A percentile compares a stretch with the other conserved stretches of the same genome.
These are phyloP conservation scores for Aspergillus taichungensis DNA, from an alignment of 495 filamentous ascomycete genomes.

Conservation along the genomic window DNA sequence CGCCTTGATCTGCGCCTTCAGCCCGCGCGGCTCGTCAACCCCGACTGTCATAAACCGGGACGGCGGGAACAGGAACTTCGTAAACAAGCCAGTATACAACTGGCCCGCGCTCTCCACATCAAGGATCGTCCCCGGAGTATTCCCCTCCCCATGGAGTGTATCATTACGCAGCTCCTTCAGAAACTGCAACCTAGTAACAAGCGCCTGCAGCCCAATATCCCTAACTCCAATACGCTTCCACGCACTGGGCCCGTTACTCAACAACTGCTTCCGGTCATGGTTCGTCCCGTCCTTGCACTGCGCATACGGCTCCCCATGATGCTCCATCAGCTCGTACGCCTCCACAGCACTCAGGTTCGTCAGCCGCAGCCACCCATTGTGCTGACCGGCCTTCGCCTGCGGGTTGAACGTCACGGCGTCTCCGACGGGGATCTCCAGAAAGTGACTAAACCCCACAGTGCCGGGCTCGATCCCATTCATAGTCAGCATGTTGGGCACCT, in stretches of 20 bases:
- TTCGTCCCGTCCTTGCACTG: conserved; percentile 25
- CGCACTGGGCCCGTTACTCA: conserved; percentile 24
- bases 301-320: conserved; percentile 25
- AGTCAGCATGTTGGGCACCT: conserved; percentile 66
- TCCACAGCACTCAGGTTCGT: conserved; percentile 21
- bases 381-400: conserved; percentile 18
- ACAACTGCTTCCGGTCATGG: conserved; percentile 26
- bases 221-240: conserved; percentile 39
- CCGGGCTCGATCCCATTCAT: conserved; percentile 62
- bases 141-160: conserved; percentile 17
- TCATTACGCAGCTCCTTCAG: conserved; percentile 33
- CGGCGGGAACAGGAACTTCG: conserved; percentile 33
- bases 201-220: conserved; percentile 21
- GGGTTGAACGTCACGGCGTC: conserved; percentile 45
- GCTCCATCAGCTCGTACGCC: conserved; percentile 31
- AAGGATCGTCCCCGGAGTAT: conserved; percentile 27
- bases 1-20: conserved; percentile 45
- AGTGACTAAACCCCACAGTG: conserved; percentile 65
- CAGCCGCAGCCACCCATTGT: conserved; percentile 24
- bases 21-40: conserved; percentile 23
- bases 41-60: conserved; percentile 14
- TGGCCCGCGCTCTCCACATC: conserved; percentile 34
- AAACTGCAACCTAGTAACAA: conserved; percentile 36
- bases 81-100: conserved; percentile 38
- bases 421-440: conserved; percentile 57